phyloP scores from a whole-genome alignment of 2,329 filamentous ascomycete genomes.

The Alternaria burnsii region DNA sequence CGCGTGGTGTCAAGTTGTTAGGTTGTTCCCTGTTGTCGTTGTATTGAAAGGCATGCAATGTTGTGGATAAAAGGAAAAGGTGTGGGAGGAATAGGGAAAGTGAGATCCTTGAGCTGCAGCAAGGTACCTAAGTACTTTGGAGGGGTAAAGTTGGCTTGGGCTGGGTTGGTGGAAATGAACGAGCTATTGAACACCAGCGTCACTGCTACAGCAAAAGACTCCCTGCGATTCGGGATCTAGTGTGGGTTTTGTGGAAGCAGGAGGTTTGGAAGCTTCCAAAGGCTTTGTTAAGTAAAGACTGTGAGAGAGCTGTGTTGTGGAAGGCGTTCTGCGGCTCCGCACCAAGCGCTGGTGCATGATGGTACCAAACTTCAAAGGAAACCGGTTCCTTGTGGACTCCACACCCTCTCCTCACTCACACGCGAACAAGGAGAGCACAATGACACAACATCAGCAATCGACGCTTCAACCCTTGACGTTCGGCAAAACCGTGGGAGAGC shows the following conservation, averaged over 20 bases:
- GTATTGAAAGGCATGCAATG: conserved; percentile 5
- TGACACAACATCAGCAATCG: not conserved
- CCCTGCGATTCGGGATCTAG: not conserved
- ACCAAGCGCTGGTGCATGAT: not conserved
- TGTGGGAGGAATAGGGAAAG: not conserved
- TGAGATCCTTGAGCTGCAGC: not conserved
- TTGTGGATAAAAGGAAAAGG: conserved; percentile 3
- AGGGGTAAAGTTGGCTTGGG: not conserved
- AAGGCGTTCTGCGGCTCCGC: conserved; percentile 3
- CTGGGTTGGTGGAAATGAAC: not conserved
- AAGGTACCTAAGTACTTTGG: not conserved
- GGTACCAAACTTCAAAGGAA: conserved; percentile 1
- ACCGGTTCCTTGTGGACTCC: not conserved
- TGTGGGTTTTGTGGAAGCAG: not conserved
- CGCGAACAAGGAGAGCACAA: not conserved
- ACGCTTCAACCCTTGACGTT: not conserved
- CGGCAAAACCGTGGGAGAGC: not conserved
- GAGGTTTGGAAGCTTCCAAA: not conserved
- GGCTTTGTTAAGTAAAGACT: not conserved
- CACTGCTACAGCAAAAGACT: not conserved
- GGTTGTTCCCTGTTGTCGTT: conserved; percentile 12
- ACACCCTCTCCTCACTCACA: not conserved
- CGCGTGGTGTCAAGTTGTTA: conserved; percentile 2
- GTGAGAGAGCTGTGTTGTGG: not conserved
- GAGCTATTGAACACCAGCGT: not conserved